Evolutionary conservation across 2,329 filamentous ascomycete species (phyloP).

Genomic region (Penicillium digitatum): DNA sequence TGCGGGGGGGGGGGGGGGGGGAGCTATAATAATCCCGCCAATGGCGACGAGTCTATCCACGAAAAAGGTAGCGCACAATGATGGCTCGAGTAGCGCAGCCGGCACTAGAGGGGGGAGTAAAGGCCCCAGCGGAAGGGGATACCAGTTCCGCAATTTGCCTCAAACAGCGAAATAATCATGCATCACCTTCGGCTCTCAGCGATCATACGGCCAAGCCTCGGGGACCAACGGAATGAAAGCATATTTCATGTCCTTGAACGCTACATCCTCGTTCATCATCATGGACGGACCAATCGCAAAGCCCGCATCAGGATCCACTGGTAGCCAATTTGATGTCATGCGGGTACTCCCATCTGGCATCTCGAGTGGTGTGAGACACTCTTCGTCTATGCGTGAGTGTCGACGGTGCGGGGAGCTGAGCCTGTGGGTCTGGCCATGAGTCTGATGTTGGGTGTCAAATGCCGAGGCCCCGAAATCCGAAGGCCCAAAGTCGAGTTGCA

Average conservation of each 20-base stretch:
- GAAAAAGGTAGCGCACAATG: not conserved
- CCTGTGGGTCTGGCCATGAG: not conserved
- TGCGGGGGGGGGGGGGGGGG: too few relatives aligned
- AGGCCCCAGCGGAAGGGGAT: too few relatives aligned
- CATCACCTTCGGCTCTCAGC: not conserved
- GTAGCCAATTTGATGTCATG: conserved; percentile 29
- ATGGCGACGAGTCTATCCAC: not conserved
- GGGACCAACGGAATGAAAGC: conserved; percentile 11
- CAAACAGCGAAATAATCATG: not conserved
- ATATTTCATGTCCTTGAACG: conserved; percentile 6
- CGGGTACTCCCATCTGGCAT: conserved; percentile 35
- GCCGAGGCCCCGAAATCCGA: not conserved
- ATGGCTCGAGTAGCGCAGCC: not conserved
- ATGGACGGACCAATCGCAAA: conserved; percentile 24
- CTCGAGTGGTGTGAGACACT: conserved; percentile 26
- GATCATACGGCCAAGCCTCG: conserved; percentile 1
- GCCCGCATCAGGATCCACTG: conserved; percentile 14
- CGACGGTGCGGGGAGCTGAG: not conserved
- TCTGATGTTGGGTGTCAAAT: not conserved
- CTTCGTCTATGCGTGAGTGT: conserved; percentile 7
- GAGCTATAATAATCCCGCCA: too few relatives aligned
- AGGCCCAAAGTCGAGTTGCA: not conserved
- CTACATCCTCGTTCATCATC: not conserved
- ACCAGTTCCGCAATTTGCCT: not conserved
- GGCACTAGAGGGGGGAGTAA: not conserved